Evolutionary conservation across 768 basidiomycete genomes (phyloP).

Genomic region (Tricholoma sp.): DNA sequence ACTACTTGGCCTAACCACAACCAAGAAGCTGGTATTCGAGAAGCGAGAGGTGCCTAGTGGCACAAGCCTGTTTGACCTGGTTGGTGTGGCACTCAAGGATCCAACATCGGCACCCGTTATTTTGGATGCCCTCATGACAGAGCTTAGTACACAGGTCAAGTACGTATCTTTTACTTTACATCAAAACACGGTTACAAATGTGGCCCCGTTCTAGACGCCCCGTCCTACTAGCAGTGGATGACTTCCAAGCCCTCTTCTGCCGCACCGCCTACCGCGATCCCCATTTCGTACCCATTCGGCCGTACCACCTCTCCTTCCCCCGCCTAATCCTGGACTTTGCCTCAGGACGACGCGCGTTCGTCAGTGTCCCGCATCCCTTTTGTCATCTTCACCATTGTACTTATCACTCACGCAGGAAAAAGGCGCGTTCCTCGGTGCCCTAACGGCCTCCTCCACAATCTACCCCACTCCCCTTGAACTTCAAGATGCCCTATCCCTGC

Average conservation of each 20-base stretch:
- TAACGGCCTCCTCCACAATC: conserved; percentile 54
- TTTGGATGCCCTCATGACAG: conserved; percentile 52
- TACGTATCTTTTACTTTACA: conserved; percentile 28
- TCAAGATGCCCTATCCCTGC: conserved; percentile 51
- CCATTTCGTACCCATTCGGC: conserved; percentile 58
- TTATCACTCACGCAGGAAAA: conserved; percentile 39
- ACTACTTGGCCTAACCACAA: conserved; percentile 37
- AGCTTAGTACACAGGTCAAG: conserved; percentile 61
- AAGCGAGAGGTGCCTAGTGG: conserved; percentile 44
- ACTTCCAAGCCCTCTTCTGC: conserved; percentile 78
- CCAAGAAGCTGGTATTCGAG: conserved; percentile 39
- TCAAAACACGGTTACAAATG: background rate
- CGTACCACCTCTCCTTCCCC: conserved; percentile 78
- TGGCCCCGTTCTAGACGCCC: conserved; percentile 45
- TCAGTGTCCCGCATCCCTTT: conserved; percentile 37
- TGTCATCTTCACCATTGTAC: background rate
- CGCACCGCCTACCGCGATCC: conserved; percentile 68
- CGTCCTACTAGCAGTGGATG: conserved; percentile 81
- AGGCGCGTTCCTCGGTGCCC: conserved; percentile 69
- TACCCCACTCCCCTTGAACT: conserved; percentile 62
- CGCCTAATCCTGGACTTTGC: conserved; percentile 74
- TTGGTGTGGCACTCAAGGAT: conserved; percentile 53
- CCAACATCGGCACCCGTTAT: conserved; percentile 47
- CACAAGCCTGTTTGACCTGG: conserved; percentile 47
- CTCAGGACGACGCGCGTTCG: conserved; percentile 63